Conservation (phyloP, 176 grass and related monocot genomes). For the Raddia distichophylla region DNA sequence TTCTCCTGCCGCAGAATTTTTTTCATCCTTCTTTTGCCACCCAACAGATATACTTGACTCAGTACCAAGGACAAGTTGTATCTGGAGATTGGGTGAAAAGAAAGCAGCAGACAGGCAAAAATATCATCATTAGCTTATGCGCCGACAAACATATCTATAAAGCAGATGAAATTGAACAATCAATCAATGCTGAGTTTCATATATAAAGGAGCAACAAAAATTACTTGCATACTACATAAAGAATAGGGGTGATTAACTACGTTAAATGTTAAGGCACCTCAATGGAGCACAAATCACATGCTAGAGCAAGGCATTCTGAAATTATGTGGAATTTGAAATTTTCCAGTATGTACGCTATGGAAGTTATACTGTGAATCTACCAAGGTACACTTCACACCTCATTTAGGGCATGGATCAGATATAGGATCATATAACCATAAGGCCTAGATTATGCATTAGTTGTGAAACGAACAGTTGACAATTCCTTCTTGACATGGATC, state of each 20-base stretch:
- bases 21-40: constrained; percentile 98
- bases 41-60: constrained; percentile 88
- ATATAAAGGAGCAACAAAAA: constrained; percentile 14
- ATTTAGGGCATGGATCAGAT: constrained; percentile 19
- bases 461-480: constrained; percentile 31
- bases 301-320: not conserved
- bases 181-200: not conserved
- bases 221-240: constrained; percentile 29
- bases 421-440: not conserved
- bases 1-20: constrained; percentile 77
- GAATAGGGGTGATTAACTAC: constrained; percentile 19
- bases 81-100: constrained; percentile 54
- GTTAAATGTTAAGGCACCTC: constrained; percentile 6
- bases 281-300: constrained; percentile 26
- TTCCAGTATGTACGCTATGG: not conserved
- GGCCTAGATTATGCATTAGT: constrained; percentile 20
- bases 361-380: constrained; percentile 14
- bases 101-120: constrained; percentile 19
- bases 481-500: not conserved
- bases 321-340: constrained; percentile 15
- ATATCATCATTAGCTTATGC: constrained; percentile 17
- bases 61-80: constrained; percentile 87
- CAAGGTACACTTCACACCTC: not conserved
- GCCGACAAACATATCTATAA: constrained; percentile 1
- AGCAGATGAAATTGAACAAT: constrained; percentile 22